Percentiles rank a stretch among this genome's conserved stretches.
These are phyloP conservation scores for Coriaria nepalensis DNA, from an alignment of 306 rosid species.

Conservation along the genomic window DNA sequence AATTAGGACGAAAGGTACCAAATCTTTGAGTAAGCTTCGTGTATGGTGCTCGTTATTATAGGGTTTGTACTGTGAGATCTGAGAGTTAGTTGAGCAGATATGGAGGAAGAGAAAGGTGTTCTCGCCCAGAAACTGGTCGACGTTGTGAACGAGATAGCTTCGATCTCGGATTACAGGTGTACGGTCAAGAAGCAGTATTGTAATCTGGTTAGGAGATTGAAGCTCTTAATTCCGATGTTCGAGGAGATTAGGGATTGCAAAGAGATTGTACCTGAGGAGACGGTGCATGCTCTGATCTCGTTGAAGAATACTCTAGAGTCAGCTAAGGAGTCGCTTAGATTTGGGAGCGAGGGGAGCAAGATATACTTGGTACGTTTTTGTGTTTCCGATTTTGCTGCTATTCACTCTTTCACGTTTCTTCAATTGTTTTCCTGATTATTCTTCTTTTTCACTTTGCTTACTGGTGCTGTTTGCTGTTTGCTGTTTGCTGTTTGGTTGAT, in stretches of 20 bases:
- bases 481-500: not conserved
- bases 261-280: constrained; percentile 25
- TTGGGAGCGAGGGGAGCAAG: constrained; percentile 77
- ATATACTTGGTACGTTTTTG: constrained; percentile 71
- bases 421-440: constrained; percentile 1
- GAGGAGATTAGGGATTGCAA: constrained; percentile 74
- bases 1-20: too few species aligned
- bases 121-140: constrained; percentile 41
- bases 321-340: constrained; percentile 58
- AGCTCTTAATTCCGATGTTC: constrained; percentile 79
- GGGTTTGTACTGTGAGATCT: constrained; percentile 18
- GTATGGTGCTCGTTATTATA: not conserved
- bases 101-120: constrained; percentile 57
- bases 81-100: constrained; percentile 12
- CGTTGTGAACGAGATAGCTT: constrained; percentile 45
- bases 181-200: constrained; percentile 82
- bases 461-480: constrained; percentile 2
- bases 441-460: not conserved
- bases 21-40: not conserved
- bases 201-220: constrained; percentile 74
- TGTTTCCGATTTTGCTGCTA: constrained; percentile 7
- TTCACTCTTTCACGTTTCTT: not conserved
- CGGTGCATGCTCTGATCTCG: constrained; percentile 39
- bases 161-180: constrained; percentile 68
- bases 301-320: constrained; percentile 56